Conservation (phyloP, 1,139 yeast genomes). For the Saccharomyces hybrid region DNA sequence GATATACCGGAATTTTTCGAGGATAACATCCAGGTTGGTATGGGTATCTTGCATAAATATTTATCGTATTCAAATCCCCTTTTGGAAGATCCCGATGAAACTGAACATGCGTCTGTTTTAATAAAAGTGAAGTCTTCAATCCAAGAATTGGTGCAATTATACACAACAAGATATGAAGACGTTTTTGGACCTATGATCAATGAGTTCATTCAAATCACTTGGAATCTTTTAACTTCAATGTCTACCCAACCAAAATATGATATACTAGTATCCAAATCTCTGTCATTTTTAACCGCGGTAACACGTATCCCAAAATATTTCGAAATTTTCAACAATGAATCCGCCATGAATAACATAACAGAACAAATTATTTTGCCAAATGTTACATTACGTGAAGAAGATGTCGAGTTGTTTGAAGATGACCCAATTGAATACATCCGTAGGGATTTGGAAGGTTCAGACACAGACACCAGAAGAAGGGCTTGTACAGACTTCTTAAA, state of each 20-base stretch:
- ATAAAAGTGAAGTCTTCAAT: constrained; percentile 76
- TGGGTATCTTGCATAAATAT: constrained; percentile 78
- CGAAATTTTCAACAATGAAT: constrained; percentile 58
- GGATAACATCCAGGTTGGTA: constrained; percentile 71
- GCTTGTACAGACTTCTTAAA: constrained; percentile 86
- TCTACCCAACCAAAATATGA: constrained; percentile 76
- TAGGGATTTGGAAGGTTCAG: constrained; percentile 92
- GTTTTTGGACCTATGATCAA: constrained; percentile 73
- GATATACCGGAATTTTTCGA: constrained; percentile 98
- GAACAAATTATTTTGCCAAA: constrained; percentile 85
- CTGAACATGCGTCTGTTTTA: constrained; percentile 64
- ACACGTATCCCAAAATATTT: constrained; percentile 62
- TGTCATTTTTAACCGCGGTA: constrained; percentile 77
- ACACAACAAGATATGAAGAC: constrained; percentile 87
- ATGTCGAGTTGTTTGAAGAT: constrained; percentile 90
- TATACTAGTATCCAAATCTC: constrained; percentile 70
- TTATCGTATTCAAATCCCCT: constrained; percentile 51
- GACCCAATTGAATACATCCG: constrained; percentile 92
- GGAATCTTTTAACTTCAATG: constrained; percentile 65
- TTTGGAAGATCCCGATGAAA: constrained; percentile 48
- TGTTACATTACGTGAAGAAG: constrained; percentile 73
- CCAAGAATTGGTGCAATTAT: constrained; percentile 76
- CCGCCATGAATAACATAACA: constrained; percentile 66
- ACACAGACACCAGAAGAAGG: constrained; percentile 84
- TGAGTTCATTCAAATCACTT: constrained; percentile 71